These are phyloP conservation scores for Protomyces lactucae-debilis DNA, from an alignment of 1,139 yeast species.

Conservation along the genomic window DNA sequence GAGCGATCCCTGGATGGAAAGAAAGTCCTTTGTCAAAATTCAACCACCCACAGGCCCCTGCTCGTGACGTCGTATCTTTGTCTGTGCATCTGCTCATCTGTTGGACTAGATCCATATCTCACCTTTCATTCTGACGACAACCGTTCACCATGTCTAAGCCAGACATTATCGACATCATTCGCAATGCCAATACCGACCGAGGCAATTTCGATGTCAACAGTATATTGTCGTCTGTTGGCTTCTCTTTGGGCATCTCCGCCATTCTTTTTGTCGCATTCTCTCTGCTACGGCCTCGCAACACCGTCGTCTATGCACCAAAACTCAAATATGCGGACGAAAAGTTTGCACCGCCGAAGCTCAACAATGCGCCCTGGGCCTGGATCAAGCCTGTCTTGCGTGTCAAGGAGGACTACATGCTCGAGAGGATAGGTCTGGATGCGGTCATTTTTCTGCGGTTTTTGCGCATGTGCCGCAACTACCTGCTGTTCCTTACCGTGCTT, in stretches of 20 bases:
- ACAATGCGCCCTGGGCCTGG: slow-evolving; percentile 37
- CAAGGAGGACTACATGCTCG: slow-evolving; percentile 37
- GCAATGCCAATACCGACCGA: slow-evolving; percentile 14
- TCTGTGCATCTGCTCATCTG: too few species aligned
- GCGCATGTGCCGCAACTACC: slow-evolving; percentile 40
- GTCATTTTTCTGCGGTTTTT: slow-evolving; percentile 40
- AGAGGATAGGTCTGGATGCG: slow-evolving; percentile 42
- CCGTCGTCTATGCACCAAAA: slow-evolving; percentile 41
- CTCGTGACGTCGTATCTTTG: too few species aligned
- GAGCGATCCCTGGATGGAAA: too few species aligned
- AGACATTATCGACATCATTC: slow-evolving; percentile 20
- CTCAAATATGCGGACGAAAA: slow-evolving; percentile 32
- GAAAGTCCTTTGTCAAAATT: too few species aligned
- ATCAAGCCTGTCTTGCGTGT: slow-evolving; percentile 34
- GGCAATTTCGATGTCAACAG: slow-evolving; percentile 26
- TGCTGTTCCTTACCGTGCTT: slow-evolving; percentile 38
- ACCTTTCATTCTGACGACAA: not conserved
- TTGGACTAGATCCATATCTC: too few species aligned
- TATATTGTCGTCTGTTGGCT: slow-evolving; percentile 23
- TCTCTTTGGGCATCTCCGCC: slow-evolving; percentile 31
- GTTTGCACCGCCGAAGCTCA: slow-evolving; percentile 34
- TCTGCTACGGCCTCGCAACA: slow-evolving; percentile 40
- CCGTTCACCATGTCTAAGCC: not conserved
- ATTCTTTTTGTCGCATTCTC: slow-evolving; percentile 38
- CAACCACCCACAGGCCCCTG: too few species aligned